These are phyloP conservation scores for Ganoderma lingzhi DNA, from an alignment of 1,284 basidiomycete genomes.

Conservation along the genomic window DNA sequence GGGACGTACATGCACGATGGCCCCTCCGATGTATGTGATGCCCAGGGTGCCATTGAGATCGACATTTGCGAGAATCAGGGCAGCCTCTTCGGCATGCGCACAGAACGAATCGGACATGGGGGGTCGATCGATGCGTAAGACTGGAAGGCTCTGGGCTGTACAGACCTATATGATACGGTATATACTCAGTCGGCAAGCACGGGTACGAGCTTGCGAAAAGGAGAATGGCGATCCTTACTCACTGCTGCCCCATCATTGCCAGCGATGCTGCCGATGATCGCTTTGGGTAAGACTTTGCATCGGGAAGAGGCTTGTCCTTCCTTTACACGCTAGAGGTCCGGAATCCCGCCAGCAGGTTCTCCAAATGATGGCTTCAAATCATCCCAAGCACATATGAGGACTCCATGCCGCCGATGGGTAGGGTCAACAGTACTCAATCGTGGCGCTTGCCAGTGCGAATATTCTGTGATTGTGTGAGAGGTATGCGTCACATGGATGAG, in stretches of 20 bases:
- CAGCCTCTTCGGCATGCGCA: background rate
- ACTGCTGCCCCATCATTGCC: background rate
- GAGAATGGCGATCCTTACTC: background rate
- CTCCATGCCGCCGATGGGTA: too few relatives aligned
- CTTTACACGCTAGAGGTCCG: background rate
- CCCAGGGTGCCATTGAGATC: constrained; percentile 1
- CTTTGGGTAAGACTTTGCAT: background rate
- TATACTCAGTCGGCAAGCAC: background rate
- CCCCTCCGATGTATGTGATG: background rate
- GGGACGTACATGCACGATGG: background rate
- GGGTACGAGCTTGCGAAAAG: background rate
- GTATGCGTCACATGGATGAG: background rate
- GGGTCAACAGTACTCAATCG: background rate
- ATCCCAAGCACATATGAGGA: background rate
- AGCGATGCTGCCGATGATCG: background rate
- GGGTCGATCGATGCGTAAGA: background rate
- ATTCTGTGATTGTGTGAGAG: background rate
- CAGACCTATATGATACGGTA: background rate
- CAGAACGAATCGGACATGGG: background rate
- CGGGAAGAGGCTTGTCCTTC: background rate
- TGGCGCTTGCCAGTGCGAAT: background rate
- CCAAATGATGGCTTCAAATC: background rate
- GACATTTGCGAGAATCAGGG: background rate
- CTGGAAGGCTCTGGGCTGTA: background rate
- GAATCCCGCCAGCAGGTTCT: too few relatives aligned